phyloP scores from a whole-genome alignment of 108 stramenopile species.

The Fistulifera pelliculosa region DNA sequence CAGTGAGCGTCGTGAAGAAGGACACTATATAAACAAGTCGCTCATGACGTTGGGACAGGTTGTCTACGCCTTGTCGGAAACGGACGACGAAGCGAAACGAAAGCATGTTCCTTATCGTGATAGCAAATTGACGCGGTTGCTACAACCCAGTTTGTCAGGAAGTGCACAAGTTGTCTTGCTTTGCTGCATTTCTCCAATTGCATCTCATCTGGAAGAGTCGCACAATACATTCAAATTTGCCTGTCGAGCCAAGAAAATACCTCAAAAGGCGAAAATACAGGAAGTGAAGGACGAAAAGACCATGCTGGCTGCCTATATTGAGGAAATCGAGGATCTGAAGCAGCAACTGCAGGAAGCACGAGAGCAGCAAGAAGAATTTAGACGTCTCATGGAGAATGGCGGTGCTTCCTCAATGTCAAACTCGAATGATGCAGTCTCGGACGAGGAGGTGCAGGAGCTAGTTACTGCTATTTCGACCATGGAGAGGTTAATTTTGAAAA shows the following conservation, averaged over 20 bases:
- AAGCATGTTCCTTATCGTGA: conserved; percentile 74
- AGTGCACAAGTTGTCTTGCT: conserved; percentile 85
- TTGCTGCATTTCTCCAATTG: conserved; percentile 70
- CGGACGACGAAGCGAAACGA: conserved; percentile 11
- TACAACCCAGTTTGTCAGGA: conserved; percentile 85
- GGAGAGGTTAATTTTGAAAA: conserved; percentile 75
- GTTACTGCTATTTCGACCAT: conserved; percentile 65
- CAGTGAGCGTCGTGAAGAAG: conserved; percentile 87
- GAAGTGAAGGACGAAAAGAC: conserved; percentile 66
- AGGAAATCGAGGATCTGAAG: conserved; percentile 79
- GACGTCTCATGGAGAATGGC: conserved; percentile 12
- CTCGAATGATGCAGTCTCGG: not conserved
- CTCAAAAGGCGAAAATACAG: conserved; percentile 74
- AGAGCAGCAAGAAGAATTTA: conserved; percentile 22
- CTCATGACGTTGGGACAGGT: conserved; percentile 91
- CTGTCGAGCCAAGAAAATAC: conserved; percentile 81
- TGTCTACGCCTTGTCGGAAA: conserved; percentile 71
- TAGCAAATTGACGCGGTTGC: conserved; percentile 87
- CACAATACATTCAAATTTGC: conserved; percentile 93
- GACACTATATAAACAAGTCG: conserved; percentile 95
- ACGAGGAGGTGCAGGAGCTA: conserved; percentile 56
- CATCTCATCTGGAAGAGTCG: conserved; percentile 73
- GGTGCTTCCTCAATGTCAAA: not conserved
- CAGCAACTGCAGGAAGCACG: conserved; percentile 61
- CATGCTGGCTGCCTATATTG: conserved; percentile 63